Evolutionary conservation across 2,329 filamentous ascomycete species (phyloP).

Genomic region (Gyromitra esculenta): DNA sequence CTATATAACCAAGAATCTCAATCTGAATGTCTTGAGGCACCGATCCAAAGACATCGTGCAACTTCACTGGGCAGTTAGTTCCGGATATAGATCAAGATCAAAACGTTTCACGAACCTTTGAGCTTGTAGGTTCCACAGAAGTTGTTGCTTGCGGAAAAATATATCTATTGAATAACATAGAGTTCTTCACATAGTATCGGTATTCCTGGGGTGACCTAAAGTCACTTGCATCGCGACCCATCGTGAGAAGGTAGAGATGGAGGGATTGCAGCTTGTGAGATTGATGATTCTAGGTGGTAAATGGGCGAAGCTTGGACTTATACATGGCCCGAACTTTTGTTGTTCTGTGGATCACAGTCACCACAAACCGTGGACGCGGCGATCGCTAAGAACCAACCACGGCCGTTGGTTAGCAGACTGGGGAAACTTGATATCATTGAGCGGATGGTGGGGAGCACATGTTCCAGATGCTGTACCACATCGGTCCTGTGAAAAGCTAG

Average conservation of each 20-base stretch:
- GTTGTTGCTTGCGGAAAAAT: neutral
- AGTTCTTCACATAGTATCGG: slow-evolving; percentile 2
- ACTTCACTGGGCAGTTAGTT: neutral
- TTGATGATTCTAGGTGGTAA: neutral
- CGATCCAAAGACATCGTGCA: slow-evolving; percentile 29
- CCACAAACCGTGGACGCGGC: neutral
- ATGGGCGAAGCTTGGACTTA: slow-evolving; percentile 1
- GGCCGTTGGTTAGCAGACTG: neutral
- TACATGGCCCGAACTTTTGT: neutral
- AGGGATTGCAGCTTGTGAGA: neutral
- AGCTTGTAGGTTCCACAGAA: neutral
- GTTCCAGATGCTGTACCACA: neutral
- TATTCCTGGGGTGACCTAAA: neutral
- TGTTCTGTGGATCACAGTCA: neutral
- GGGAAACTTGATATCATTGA: neutral
- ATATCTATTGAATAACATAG: neutral
- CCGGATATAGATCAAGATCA: neutral
- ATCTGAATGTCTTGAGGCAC: slow-evolving; percentile 24
- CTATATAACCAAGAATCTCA: slow-evolving; percentile 36
- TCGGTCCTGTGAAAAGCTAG: neutral
- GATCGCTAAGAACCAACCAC: neutral
- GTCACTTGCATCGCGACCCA: slow-evolving; percentile 6
- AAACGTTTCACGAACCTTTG: neutral
- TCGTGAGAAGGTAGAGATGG: neutral
- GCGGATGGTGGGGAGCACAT: neutral